Evolutionary conservation across 2,329 filamentous ascomycete species (phyloP), one percentile per base, ranked within the genome.

Genomic region (Aureobasidium sp.): DNA sequence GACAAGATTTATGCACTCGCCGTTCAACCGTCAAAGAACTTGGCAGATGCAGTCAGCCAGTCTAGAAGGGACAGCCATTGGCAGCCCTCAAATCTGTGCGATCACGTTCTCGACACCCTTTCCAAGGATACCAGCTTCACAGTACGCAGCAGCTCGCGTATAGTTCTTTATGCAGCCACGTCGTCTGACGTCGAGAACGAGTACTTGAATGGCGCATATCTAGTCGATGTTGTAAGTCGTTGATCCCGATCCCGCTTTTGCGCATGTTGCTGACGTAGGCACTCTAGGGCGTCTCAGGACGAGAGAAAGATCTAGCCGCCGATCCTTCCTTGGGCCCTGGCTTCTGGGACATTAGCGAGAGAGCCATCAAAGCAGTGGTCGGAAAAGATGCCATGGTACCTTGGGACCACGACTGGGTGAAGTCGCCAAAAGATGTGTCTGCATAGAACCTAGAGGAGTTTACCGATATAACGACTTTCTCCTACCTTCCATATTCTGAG

Each of bases 1-100:
- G 57, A 60, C 45, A 60, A 60, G 36, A 60, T 60, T 36, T 60
- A 60, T 12, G 57, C 45, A 15, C 34, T 60, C 15, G 45, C 57
- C 1, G 45, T 60, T 6, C 57, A 60, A 25, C 57, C 57, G 5
- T 44, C 57, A 22, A 49, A 22, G 27, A 36, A 34, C 7, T 15
- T 34, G 20, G 25, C 36, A 22, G 57, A 42, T 20, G 44, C 42
- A 41, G 27, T 20, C 37, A 42, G 17, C 15, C 44, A 41, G 5
- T 17, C 36, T 17, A 49, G 57, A 51, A 39, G 45, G 29, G 57
- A 60, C 22, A 60, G 57, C 27, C 45, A 60, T 51, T 60, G 34
- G 44, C 36, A 44, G 42, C 39, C 34, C 14, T 17, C 20, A 3
- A 37, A 41, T 22, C 57, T 60, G 11, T 49, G 45, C 57, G 45